These are phyloP conservation scores for Entomophthora muscae DNA, from an alignment of 371 early-diverging fungal species.

Conservation along the genomic window DNA sequence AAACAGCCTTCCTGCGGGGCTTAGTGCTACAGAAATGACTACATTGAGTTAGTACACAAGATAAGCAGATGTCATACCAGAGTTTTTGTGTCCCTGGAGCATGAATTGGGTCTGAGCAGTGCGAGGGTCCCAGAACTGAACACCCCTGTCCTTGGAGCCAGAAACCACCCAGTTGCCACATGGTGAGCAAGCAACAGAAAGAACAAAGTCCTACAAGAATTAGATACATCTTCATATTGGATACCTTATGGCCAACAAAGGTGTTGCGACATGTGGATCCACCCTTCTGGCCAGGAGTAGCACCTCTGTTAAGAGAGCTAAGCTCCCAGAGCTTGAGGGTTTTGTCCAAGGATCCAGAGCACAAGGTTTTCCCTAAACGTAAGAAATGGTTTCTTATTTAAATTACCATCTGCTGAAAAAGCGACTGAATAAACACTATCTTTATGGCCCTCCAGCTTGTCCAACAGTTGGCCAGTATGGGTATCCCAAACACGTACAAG, in stretches of 20 bases:
- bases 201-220: slow-evolving; percentile 69
- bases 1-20: slow-evolving; percentile 64
- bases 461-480: slow-evolving; percentile 54
- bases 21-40: slow-evolving; percentile 87
- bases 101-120: slow-evolving; percentile 67
- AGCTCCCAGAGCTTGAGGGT: slow-evolving; percentile 89
- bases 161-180: slow-evolving; percentile 86
- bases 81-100: slow-evolving; percentile 95
- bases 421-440: slow-evolving; percentile 94
- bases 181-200: slow-evolving; percentile 85
- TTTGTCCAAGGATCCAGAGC: slow-evolving; percentile 90
- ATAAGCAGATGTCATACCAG: slow-evolving; percentile 31
- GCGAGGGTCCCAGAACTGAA: slow-evolving; percentile 87
- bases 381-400: neutral
- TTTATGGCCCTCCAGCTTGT: slow-evolving; percentile 87
- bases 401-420: slow-evolving; percentile 80
- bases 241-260: slow-evolving; percentile 44
- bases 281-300: slow-evolving; percentile 12
- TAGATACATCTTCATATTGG: neutral
- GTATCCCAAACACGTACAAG: slow-evolving; percentile 91
- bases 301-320: slow-evolving; percentile 14
- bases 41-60: slow-evolving; percentile 7
- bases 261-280: slow-evolving; percentile 27
- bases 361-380: slow-evolving; percentile 34
- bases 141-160: slow-evolving; percentile 87